Conservation (phyloP, 352 stramenopile species). For the Pythium phragmitis region DNA sequence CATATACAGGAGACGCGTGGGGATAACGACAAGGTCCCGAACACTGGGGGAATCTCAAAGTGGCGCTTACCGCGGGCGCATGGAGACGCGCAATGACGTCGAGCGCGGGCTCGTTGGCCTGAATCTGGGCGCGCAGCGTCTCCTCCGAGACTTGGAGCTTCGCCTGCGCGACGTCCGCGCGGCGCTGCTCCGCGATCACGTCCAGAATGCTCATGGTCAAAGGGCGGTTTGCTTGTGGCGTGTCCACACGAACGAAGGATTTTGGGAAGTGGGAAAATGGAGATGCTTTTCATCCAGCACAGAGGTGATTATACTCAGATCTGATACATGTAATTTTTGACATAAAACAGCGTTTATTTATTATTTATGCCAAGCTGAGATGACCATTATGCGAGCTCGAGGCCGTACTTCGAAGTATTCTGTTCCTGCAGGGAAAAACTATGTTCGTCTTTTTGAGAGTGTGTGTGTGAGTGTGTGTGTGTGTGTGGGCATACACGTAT, state of each 20-base stretch:
- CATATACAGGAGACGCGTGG: background rate
- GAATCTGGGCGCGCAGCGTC: slow-evolving; percentile 72
- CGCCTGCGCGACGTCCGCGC: slow-evolving; percentile 59
- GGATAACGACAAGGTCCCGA: slow-evolving; percentile 7
- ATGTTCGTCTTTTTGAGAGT: too few relatives aligned
- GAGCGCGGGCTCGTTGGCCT: slow-evolving; percentile 83
- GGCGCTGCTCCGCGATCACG: slow-evolving; percentile 75
- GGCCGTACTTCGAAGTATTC: too few relatives aligned
- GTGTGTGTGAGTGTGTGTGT: too few relatives aligned
- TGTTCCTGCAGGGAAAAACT: too few relatives aligned
- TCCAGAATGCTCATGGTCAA: slow-evolving; percentile 69
- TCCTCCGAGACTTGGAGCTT: slow-evolving; percentile 43
- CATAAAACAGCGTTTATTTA: too few relatives aligned
- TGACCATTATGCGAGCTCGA: too few relatives aligned
- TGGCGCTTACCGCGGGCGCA: slow-evolving; percentile 57
- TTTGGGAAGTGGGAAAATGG: too few relatives aligned
- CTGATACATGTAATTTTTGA: too few relatives aligned
- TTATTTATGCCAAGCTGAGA: too few relatives aligned
- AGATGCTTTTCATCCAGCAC: too few relatives aligned
- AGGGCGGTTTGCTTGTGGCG: background rate
- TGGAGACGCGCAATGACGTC: slow-evolving; percentile 84
- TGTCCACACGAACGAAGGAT: background rate
- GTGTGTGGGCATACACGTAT: too few relatives aligned
- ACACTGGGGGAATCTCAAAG: background rate
- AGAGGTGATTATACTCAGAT: too few relatives aligned